Evolutionary conservation across 2,329 filamentous ascomycete species (phyloP), one percentile per base, ranked within the genome.

Genomic region (Sclerotinia nivalis): DNA sequence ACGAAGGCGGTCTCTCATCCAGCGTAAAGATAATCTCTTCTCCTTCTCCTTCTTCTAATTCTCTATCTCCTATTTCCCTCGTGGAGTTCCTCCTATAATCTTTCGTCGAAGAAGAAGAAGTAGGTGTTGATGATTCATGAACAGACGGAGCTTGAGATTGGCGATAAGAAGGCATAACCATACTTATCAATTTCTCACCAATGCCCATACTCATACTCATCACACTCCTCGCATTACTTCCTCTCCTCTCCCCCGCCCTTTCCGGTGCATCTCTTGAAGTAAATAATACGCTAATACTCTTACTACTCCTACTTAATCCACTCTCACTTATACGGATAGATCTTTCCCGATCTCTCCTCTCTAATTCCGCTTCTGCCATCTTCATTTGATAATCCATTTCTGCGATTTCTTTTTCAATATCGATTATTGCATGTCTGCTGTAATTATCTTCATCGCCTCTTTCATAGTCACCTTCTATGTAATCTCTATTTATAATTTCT

Each of bases 271-370:
- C 37, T 15, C 66, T 15, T 0, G 58, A 58, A 2, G 34, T 64
- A 10, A 69, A 69, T 5, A 64, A 49, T 22, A 56, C 66, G 12
- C 66, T 64, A 8, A 69, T 64, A 12, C 66, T 69, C 40, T 69
- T 69, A 25, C 58, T 64, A 37, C 66, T 64, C 22, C 56, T 55
- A 20, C 66, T 69, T 13, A 69, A 34, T 10, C 60, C 58, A 64
- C 49, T 50, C 22, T 52, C 61, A 52, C 61, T 64, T 25, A 37
- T 12, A 25, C 58, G 25, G 2, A 31, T 54, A 4, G 25, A 22
- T 13, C 37, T 31, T 45, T 45, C 37, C 13, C 20, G 15, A 2
- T 43, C 60, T 10, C 31, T 54, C 13, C 60, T 18, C 12, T n/a
- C 54, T 28, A 64, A 13, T 28, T 50, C 45, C 22, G 43, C 66